Evolutionary conservation across 768 basidiomycete genomes (phyloP).

Genomic region (Agaricus blazei): DNA sequence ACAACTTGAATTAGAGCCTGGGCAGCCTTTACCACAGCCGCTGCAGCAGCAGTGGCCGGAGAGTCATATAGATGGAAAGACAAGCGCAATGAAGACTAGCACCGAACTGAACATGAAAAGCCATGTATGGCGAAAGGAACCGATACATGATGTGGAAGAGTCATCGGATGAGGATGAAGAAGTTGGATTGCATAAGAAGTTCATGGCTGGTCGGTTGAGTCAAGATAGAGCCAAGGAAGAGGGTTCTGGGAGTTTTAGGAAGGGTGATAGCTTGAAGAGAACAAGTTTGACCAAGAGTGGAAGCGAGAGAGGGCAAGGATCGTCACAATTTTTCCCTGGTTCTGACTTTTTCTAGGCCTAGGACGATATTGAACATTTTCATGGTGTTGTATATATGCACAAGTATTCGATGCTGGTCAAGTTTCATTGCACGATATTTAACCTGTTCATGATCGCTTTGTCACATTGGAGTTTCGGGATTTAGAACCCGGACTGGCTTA

Average conservation of each 20-base stretch:
- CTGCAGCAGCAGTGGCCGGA: not conserved
- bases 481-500: not conserved
- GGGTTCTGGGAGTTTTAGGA: conserved; percentile 1
- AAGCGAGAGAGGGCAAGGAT: conserved; percentile 18
- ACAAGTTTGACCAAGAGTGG: not conserved
- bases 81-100: conserved; percentile 30
- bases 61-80: conserved; percentile 23
- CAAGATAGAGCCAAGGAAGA: conserved; percentile 4
- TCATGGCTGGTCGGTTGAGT: conserved; percentile 1
- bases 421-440: not conserved
- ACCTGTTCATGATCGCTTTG: too few relatives aligned
- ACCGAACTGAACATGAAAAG: conserved; percentile 40
- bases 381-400: not conserved
- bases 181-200: conserved; percentile 10
- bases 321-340: conserved; percentile 31
- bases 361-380: not conserved
- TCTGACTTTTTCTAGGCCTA: conserved; percentile 28
- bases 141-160: conserved; percentile 11
- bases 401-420: not conserved
- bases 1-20: conserved; percentile 5
- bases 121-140: conserved; percentile 22
- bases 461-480: too few relatives aligned
- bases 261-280: conserved; percentile 1
- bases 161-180: conserved; percentile 11
- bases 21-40: not conserved